Evolutionary conservation across 495 filamentous ascomycete genomes (phyloP).

Genomic region (Penicillium cataractarum): DNA sequence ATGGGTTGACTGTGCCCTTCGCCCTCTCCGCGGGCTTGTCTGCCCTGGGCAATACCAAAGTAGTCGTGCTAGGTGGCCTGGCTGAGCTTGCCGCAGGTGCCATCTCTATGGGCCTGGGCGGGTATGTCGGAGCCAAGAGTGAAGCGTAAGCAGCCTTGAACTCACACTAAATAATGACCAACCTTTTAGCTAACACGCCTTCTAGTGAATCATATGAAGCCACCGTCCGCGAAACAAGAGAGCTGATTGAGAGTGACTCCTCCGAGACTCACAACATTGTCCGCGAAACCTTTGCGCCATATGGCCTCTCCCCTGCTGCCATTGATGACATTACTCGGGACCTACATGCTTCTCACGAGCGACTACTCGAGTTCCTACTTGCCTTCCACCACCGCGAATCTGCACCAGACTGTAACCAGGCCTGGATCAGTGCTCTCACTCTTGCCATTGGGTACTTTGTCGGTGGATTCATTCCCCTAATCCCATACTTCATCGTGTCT

Average conservation of each 20-base stretch:
- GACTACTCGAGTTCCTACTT: conserved; percentile 59
- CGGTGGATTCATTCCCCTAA: conserved; percentile 70
- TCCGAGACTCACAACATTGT: conserved; percentile 47
- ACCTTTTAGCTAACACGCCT: conserved; percentile 2
- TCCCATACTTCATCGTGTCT: conserved; percentile 71
- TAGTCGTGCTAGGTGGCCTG: conserved; percentile 58
- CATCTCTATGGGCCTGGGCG: conserved; percentile 60
- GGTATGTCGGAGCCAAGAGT: conserved; percentile 68
- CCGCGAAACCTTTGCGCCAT: conserved; percentile 53
- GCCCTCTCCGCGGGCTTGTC: conserved; percentile 59
- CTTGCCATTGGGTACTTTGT: conserved; percentile 74
- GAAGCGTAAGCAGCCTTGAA: conserved; percentile 59
- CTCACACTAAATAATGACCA: conserved; percentile 15
- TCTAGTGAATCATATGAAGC: conserved; percentile 52
- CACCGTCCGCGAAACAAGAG: conserved; percentile 48
- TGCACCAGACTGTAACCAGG: conserved; percentile 54
- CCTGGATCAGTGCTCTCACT: conserved; percentile 60
- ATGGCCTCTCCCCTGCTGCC: conserved; percentile 47
- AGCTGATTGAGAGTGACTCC: conserved; percentile 43
- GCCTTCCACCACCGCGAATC: conserved; percentile 58
- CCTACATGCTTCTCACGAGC: conserved; percentile 48
- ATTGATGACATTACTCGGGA: conserved; percentile 48
- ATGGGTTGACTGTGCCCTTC: conserved; percentile 62
- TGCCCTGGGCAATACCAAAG: conserved; percentile 54
- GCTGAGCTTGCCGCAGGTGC: conserved; percentile 60